Evolutionary conservation across 2,329 filamentous ascomycete genomes (phyloP).

Genomic region (Parasarocladium wereldwijsianum): DNA sequence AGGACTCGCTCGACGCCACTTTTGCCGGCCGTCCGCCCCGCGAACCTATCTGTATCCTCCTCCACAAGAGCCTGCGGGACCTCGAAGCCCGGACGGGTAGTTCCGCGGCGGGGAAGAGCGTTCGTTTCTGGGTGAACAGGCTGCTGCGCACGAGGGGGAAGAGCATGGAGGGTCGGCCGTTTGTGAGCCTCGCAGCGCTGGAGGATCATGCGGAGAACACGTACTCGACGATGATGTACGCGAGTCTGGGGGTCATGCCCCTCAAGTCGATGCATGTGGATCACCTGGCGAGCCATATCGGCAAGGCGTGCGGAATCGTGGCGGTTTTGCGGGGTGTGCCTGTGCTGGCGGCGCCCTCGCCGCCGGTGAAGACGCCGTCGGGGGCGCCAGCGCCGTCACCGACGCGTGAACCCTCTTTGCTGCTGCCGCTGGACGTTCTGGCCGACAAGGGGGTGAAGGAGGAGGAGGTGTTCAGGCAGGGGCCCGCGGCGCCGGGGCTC

Average conservation of each 20-base stretch:
- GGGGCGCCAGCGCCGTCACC: slow-evolving; percentile 19
- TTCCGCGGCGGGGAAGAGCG: slow-evolving; percentile 27
- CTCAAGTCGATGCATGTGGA: slow-evolving; percentile 74
- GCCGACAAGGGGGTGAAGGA: slow-evolving; percentile 66
- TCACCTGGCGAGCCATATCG: slow-evolving; percentile 87
- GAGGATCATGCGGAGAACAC: slow-evolving; percentile 91
- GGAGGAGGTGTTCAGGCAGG: slow-evolving; percentile 76
- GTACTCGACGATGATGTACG: slow-evolving; percentile 83
- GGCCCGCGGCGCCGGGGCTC: slow-evolving; percentile 63
- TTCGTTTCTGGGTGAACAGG: slow-evolving; percentile 61
- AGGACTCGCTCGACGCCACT: slow-evolving; percentile 65
- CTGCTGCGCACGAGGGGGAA: slow-evolving; percentile 71
- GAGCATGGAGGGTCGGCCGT: slow-evolving; percentile 72
- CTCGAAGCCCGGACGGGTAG: slow-evolving; percentile 32
- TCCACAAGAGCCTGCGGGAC: slow-evolving; percentile 56
- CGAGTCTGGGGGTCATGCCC: slow-evolving; percentile 66
- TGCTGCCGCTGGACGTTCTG: slow-evolving; percentile 83
- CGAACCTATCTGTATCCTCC: slow-evolving; percentile 77
- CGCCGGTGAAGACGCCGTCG: slow-evolving; percentile 27
- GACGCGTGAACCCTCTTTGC: slow-evolving; percentile 38
- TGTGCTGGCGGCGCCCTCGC: slow-evolving; percentile 61
- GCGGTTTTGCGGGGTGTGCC: slow-evolving; percentile 80
- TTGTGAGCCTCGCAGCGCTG: slow-evolving; percentile 53
- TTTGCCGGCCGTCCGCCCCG: slow-evolving; percentile 68
- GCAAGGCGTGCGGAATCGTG: slow-evolving; percentile 81